These are phyloP conservation scores for Polyporus arcularius DNA, from an alignment of 768 basidiomycete genomes.

Conservation along the genomic window DNA sequence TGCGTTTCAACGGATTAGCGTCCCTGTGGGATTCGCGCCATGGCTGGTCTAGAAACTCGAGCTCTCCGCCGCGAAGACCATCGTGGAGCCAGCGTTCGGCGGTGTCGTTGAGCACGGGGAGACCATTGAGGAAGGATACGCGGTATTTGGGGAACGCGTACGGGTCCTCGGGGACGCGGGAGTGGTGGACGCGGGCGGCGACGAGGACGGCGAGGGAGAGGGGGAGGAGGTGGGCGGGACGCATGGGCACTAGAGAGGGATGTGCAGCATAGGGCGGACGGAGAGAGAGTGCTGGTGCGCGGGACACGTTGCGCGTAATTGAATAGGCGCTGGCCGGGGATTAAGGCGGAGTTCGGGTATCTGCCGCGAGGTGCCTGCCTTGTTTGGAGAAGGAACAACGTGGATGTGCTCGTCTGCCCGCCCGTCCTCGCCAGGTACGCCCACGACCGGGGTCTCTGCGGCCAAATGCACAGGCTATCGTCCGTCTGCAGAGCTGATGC, in stretches of 20 bases:
- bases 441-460: background rate
- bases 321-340: constrained; percentile 9
- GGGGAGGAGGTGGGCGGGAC: constrained; percentile 29
- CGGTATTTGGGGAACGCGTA: constrained; percentile 82
- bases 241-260: constrained; percentile 13
- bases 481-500: background rate
- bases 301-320: constrained; percentile 18
- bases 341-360: constrained; percentile 21
- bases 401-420: background rate
- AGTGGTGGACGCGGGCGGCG: constrained; percentile 51
- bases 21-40: constrained; percentile 48
- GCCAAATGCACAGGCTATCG: background rate
- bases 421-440: constrained; percentile 1
- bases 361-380: constrained; percentile 14
- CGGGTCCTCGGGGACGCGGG: constrained; percentile 69
- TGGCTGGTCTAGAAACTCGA: constrained; percentile 73
- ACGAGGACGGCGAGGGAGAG: constrained; percentile 35
- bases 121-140: constrained; percentile 75
- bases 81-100: constrained; percentile 73
- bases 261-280: background rate
- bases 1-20: constrained; percentile 51
- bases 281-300: background rate
- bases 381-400: constrained; percentile 2
- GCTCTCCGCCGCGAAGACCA: constrained; percentile 74
- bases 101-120: constrained; percentile 72